phyloP scores from a whole-genome alignment of 768 basidiomycete species.

The Leccinum longicurvipes region DNA sequence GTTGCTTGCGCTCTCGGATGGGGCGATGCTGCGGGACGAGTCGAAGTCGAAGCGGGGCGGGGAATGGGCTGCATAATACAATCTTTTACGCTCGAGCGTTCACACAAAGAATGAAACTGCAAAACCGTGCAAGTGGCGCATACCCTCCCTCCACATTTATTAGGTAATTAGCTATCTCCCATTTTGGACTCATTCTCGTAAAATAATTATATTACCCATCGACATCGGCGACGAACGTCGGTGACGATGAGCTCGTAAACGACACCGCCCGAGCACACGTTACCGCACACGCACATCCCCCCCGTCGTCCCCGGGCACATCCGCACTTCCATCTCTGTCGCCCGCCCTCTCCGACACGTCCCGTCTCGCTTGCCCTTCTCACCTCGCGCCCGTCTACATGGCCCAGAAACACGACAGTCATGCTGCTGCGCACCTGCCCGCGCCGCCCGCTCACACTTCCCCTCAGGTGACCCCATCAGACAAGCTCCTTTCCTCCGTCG shows the following conservation, averaged over 20 bases:
- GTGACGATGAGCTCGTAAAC: constrained; percentile 26
- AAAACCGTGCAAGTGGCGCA: constrained; percentile 14
- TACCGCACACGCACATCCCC: background rate
- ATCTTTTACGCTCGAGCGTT: constrained; percentile 28
- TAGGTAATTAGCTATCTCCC: constrained; percentile 29
- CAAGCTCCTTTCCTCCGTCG: constrained; percentile 43
- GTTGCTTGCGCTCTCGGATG: constrained; percentile 42
- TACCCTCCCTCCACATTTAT: constrained; percentile 2
- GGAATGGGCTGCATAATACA: constrained; percentile 49
- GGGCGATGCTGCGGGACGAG: constrained; percentile 56
- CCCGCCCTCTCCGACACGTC: constrained; percentile 1
- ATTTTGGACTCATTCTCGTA: constrained; percentile 1
- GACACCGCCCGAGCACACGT: constrained; percentile 13
- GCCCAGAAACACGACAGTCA: constrained; percentile 27
- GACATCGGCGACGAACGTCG: constrained; percentile 14
- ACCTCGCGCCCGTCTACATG: constrained; percentile 20
- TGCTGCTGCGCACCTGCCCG: constrained; percentile 13
- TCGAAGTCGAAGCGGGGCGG: constrained; percentile 59
- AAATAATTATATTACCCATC: constrained; percentile 17
- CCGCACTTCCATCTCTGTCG: background rate
- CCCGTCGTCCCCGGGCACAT: background rate
- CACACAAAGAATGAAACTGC: constrained; percentile 21
- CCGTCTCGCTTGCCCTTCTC: background rate
- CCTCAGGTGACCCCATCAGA: constrained; percentile 36
- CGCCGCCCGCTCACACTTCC: constrained; percentile 13